Evolutionary conservation across 257 asterid genomes (phyloP).

Genomic region (Solanum tarijense): DNA sequence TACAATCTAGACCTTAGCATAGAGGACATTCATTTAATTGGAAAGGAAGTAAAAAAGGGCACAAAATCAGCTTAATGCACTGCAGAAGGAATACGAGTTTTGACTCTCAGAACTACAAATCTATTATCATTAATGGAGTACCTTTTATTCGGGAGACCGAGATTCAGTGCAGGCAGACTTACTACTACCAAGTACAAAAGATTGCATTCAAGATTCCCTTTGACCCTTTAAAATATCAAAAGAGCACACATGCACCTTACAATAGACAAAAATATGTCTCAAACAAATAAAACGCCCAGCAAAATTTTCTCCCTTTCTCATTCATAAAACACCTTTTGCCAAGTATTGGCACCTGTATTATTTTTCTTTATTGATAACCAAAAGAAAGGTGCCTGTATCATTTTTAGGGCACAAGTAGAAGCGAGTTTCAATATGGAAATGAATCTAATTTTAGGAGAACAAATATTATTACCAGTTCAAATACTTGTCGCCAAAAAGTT

Average conservation of each 20-base stretch:
- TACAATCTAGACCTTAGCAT: not conserved
- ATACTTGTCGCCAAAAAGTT: not conserved
- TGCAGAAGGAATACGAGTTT: not conserved
- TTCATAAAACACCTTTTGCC: not conserved
- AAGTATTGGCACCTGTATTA: not conserved
- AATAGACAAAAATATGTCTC: not conserved
- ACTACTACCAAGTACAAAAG: not conserved
- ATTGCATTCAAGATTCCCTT: not conserved
- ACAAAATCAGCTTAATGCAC: not conserved
- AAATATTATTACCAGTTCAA: not conserved
- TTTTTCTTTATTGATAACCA: not conserved
- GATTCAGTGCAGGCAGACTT: not conserved
- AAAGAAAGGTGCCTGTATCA: not conserved
- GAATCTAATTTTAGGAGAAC: not conserved
- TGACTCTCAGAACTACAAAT: not conserved
- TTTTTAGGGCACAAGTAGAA: not conserved
- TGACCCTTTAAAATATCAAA: not conserved
- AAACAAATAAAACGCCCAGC: not conserved
- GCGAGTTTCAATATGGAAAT: not conserved
- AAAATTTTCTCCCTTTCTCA: not conserved
- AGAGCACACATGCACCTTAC: not conserved
- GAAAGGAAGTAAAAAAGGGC: not conserved
- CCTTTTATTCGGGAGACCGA: not conserved
- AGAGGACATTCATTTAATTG: not conserved
- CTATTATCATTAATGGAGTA: not conserved